Base-by-base conservation (phyloP, 345 rosid species). In the Acer saccharum region DNA sequence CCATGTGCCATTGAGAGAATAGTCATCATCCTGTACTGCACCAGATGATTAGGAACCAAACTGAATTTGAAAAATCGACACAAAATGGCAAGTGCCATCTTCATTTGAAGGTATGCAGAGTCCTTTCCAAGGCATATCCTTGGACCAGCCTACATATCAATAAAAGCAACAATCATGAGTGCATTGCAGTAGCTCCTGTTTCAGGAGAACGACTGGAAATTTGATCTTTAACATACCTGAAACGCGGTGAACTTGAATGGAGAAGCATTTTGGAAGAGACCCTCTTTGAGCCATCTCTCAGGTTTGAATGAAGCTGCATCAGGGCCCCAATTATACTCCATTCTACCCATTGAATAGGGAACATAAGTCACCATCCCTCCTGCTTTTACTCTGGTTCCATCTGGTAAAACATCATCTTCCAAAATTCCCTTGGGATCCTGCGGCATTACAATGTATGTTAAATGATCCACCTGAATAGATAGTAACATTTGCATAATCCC, bases 281-380 rank as follows among this genome's bases (percentile, higher is more conserved):
- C 98, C 23, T 95, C 97, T 87, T 90, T 91, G 78, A 95, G 90
- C 98, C 99, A 95, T 81, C 98, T 88, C 78, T 93, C 97, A 0
- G 98, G 99, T 82, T 88, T 89, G 82, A 93, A 95, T 41, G 74
- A 80, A 58, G 94, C 83, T 25, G 97, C 99, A 79, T 93, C 96
- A 64, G 93, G 83, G 10, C 99, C 98, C 99, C 99, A 93, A 11
- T 95, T 93, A 65, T 92, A 91, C 75, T 86, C 92, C 99, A 95
- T 91, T 21, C 99, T 89, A 7, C 98, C 99, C 99, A 95, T 95
- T 48, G 98, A 95, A 76, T 92, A 95, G n/a, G 98, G 98, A 39
- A 91, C 97, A 79, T 93, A 93, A 69, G 98, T 95, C n/a, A 93
- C 97, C 98, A 92, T 91, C 52, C 96, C 99, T 86, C 99, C 97